Base-by-base conservation (phyloP, 345 rosid species). In the Murraya paniculata region DNA sequence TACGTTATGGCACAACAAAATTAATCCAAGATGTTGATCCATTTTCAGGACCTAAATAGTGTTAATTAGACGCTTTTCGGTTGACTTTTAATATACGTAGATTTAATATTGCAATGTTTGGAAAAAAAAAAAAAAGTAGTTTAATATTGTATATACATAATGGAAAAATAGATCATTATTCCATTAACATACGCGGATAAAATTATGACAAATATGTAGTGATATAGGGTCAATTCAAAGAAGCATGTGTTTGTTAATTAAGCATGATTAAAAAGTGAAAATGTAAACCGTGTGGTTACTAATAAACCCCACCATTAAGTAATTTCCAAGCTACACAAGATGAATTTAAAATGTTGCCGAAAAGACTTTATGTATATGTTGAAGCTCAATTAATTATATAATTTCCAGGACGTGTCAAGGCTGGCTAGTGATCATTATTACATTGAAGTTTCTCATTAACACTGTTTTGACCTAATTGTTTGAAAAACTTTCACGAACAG, bases 401-500 rank as follows among this genome's bases (percentile, higher is more conserved):
- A 53, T 53, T 53, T 41, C 48, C 27, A 25, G 9, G 57, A 18
- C 25, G 28, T 70, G 73, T 19, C 35, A 33, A 64, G 41, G 41
- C 38, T 64, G 68, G 41, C 39, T 19, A 33, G n/a, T 33, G 11
- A 0, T 64, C 35, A 64, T 64, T 21, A 64, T 31, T 31, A 18
- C 39, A 67, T 14, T 36, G 66, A 73, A 39, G 24, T 25, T 73
- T 73, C 77, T 22, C 18, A 2, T 19, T 60, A 36, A 4, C 57
- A 73, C 57, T 59, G n/a, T 73, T 21, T 62, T 4, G 7, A 74
- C 70, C 78, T 41, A 74, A 74, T 48, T 45, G 39, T 28, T 74
- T 74, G 60, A 75, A 64, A 22, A 30, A 19, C 18, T 45, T 58
- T 57, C 74, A 71, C 14, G 53, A 41, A 22, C 62, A 22, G 45